Conservation (phyloP, 257 asterid genomes). For the Thymus mandschuricus region DNA sequence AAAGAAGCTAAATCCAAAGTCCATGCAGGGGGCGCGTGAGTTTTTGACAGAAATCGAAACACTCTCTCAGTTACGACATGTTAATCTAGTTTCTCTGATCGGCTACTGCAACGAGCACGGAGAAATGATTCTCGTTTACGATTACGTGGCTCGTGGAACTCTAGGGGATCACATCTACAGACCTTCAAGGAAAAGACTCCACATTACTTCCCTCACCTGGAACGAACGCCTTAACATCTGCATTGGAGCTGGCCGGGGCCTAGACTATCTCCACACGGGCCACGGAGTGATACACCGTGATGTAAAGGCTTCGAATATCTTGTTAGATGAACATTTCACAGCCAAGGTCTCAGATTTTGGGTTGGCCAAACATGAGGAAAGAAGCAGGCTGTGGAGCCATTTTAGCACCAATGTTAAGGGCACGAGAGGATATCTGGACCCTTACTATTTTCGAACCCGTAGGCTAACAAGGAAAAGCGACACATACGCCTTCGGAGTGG, state of each 20-base stretch:
- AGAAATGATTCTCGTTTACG: slow-evolving; percentile 55
- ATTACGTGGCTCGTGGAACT: slow-evolving; percentile 55
- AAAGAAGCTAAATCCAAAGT: slow-evolving; percentile 42
- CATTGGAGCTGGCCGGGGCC: slow-evolving; percentile 60
- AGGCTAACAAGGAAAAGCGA: slow-evolving; percentile 62
- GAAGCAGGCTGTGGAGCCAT: slow-evolving; percentile 40
- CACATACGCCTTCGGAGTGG: slow-evolving; percentile 69
- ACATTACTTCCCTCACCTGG: slow-evolving; percentile 46
- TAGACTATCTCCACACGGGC: slow-evolving; percentile 55
- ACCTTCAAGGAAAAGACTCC: slow-evolving; percentile 19
- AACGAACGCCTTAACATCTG: slow-evolving; percentile 48
- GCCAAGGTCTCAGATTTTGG: slow-evolving; percentile 68
- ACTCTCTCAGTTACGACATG: slow-evolving; percentile 49
- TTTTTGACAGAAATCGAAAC: slow-evolving; percentile 55
- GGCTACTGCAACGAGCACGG: slow-evolving; percentile 53
- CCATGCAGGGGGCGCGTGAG: slow-evolving; percentile 53
- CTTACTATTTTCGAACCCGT: slow-evolving; percentile 45
- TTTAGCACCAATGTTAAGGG: slow-evolving; percentile 65
- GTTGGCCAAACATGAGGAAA: slow-evolving; percentile 49
- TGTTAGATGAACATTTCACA: slow-evolving; percentile 45
- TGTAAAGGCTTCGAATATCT: slow-evolving; percentile 58
- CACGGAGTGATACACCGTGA: slow-evolving; percentile 57
- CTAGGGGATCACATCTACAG: slow-evolving; percentile 53
- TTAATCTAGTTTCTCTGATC: slow-evolving; percentile 53
- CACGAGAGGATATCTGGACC: slow-evolving; percentile 66